Evolutionary conservation across 2,329 filamentous ascomycete genomes (phyloP).

Genomic region (Trichoderma sp.): DNA sequence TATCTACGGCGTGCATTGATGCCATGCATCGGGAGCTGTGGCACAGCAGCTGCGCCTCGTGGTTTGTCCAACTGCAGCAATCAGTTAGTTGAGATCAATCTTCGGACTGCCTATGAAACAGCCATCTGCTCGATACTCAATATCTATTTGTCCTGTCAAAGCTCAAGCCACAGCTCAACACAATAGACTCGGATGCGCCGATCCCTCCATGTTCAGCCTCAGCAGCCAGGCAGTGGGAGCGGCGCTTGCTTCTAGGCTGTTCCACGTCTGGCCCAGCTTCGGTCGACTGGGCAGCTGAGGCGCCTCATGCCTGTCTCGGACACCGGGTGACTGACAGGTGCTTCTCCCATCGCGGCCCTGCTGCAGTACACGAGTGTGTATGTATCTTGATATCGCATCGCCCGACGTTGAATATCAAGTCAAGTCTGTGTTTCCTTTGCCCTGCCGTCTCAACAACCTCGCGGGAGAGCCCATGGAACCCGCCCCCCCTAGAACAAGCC

Average conservation of each 20-base stretch:
- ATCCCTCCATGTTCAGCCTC: neutral
- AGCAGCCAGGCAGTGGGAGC: neutral
- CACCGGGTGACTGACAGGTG: neutral
- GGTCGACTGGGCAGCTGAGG: neutral
- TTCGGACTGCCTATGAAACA: neutral
- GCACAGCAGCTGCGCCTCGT: slow-evolving; percentile 12
- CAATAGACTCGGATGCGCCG: neutral
- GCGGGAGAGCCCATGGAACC: slow-evolving; percentile 9
- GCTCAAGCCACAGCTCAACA: neutral
- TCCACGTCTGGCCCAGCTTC: neutral
- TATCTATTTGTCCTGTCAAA: neutral
- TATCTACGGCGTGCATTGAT: neutral
- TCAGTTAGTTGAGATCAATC: neutral
- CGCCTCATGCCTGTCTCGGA: neutral
- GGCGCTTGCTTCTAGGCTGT: neutral
- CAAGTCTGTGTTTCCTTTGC: neutral
- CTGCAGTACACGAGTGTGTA: neutral
- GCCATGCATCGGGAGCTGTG: neutral
- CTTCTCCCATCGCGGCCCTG: neutral
- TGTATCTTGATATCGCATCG: neutral
- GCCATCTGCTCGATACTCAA: neutral
- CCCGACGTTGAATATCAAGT: neutral
- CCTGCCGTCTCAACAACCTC: slow-evolving; percentile 12
- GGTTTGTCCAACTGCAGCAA: neutral
- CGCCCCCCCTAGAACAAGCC: neutral